Evolutionary conservation across 805 yeast species (phyloP).

Genomic region (Yamadazyma insecticola): DNA sequence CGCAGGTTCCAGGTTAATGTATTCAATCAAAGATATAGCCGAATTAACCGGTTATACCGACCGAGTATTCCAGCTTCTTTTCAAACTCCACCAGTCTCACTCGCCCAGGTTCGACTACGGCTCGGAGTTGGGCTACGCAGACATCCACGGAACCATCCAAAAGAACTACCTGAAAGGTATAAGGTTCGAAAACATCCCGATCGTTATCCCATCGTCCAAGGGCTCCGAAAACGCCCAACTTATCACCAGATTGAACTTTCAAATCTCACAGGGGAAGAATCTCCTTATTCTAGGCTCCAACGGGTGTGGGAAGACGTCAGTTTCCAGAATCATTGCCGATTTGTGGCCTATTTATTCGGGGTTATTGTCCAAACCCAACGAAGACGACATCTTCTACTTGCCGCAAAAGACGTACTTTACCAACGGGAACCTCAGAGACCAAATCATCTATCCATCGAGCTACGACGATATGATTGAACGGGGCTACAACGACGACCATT

Average conservation of each 20-base stretch:
- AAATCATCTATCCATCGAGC: slow-evolving; percentile 80
- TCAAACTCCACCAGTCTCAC: slow-evolving; percentile 80
- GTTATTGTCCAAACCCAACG: slow-evolving; percentile 69
- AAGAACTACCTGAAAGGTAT: slow-evolving; percentile 66
- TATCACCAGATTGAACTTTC: slow-evolving; percentile 56
- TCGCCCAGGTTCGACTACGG: slow-evolving; percentile 54
- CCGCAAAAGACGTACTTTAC: slow-evolving; percentile 87
- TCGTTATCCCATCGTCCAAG: slow-evolving; percentile 65
- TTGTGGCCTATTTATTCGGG: slow-evolving; percentile 91
- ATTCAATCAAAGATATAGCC: slow-evolving; percentile 88
- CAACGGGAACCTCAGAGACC: slow-evolving; percentile 83
- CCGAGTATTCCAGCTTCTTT: slow-evolving; percentile 69
- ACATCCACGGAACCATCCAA: slow-evolving; percentile 78
- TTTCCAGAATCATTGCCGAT: slow-evolving; percentile 78
- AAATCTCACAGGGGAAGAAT: slow-evolving; percentile 56
- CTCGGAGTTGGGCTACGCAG: slow-evolving; percentile 37
- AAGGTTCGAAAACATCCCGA: slow-evolving; percentile 76
- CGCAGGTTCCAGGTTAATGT: slow-evolving; percentile 93
- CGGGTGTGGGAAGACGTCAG: slow-evolving; percentile 87
- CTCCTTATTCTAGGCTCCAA: slow-evolving; percentile 80
- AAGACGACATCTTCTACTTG: slow-evolving; percentile 65
- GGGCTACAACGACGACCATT: slow-evolving; percentile 67
- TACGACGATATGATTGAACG: slow-evolving; percentile 70
- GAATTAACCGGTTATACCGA: slow-evolving; percentile 88
- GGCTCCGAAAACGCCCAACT: slow-evolving; percentile 62